Evolutionary conservation across 2,329 filamentous ascomycete genomes (phyloP).

Genomic region (Pseudocercospora fuligena): DNA sequence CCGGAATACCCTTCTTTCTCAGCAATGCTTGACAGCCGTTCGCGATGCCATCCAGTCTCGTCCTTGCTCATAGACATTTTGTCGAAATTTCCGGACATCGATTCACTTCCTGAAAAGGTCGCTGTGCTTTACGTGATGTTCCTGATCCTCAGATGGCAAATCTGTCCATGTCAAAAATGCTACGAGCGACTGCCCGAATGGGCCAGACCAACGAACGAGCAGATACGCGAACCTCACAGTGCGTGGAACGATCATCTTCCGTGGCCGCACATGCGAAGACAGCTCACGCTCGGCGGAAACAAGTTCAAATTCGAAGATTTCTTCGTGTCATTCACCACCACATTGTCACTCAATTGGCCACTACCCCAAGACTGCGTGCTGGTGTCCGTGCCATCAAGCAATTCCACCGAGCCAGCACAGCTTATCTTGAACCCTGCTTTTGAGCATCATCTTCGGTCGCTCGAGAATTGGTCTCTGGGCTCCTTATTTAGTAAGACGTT

Average conservation of each 20-base stretch:
- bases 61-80: slow-evolving; percentile 86
- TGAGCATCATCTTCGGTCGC: slow-evolving; percentile 73
- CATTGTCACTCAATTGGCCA: slow-evolving; percentile 80
- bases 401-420: slow-evolving; percentile 48
- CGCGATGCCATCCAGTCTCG: slow-evolving; percentile 69
- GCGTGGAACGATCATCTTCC: slow-evolving; percentile 83
- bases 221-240: slow-evolving; percentile 71
- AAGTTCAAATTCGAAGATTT: slow-evolving; percentile 71
- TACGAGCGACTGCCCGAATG: slow-evolving; percentile 78
- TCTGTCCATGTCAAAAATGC: slow-evolving; percentile 77
- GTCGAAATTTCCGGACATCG: slow-evolving; percentile 79
- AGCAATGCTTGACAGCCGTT: slow-evolving; percentile 72
- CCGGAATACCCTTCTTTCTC: slow-evolving; percentile 81
- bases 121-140: slow-evolving; percentile 88
- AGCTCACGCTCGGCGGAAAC: slow-evolving; percentile 53
- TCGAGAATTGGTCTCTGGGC: slow-evolving; percentile 83
- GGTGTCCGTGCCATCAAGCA: slow-evolving; percentile 36
- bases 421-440: slow-evolving; percentile 87
- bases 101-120: slow-evolving; percentile 78
- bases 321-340: slow-evolving; percentile 80
- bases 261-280: slow-evolving; percentile 77
- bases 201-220: slow-evolving; percentile 68
- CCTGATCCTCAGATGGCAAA: slow-evolving; percentile 79
- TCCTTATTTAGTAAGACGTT: slow-evolving; percentile 46
- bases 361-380: slow-evolving; percentile 76